Percentiles rank a stretch among this genome's conserved stretches.
These are phyloP conservation scores for grape (Vitis vinifera) DNA, from an alignment of 164 flowering plant genomes.

Conservation along the genomic window ASM3070453v1 NC_081818.1:18735001-18735500, in stretches of 20 bases:
- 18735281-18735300: slow-evolving; percentile 65
- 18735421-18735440: slow-evolving; percentile 62
- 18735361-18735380: slow-evolving; percentile 53
- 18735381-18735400: slow-evolving; percentile 58
- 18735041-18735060: slow-evolving; percentile 34
- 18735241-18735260: slow-evolving; percentile 48
- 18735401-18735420: slow-evolving; percentile 66
- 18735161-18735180: slow-evolving; percentile 59
- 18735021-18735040: slow-evolving; percentile 32
- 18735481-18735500: slow-evolving; percentile 57
- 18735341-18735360: slow-evolving; percentile 74
- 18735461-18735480: slow-evolving; percentile 33
- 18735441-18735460: slow-evolving; percentile 48
- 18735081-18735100: slow-evolving; percentile 34
- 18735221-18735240: slow-evolving; percentile 47
- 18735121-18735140: slow-evolving; percentile 47
- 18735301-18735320: slow-evolving; percentile 67
- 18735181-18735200: slow-evolving; percentile 68
- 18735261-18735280: slow-evolving; percentile 54
- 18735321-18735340: slow-evolving; percentile 77
- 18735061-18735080: slow-evolving; percentile 27
- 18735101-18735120: slow-evolving; percentile 63
- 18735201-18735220: slow-evolving; percentile 58
- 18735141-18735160: slow-evolving; percentile 60
- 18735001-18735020: slow-evolving; percentile 52